phyloP scores from a whole-genome alignment of 495 filamentous ascomycete genomes.

The Penicillium bovifimosum region DNA sequence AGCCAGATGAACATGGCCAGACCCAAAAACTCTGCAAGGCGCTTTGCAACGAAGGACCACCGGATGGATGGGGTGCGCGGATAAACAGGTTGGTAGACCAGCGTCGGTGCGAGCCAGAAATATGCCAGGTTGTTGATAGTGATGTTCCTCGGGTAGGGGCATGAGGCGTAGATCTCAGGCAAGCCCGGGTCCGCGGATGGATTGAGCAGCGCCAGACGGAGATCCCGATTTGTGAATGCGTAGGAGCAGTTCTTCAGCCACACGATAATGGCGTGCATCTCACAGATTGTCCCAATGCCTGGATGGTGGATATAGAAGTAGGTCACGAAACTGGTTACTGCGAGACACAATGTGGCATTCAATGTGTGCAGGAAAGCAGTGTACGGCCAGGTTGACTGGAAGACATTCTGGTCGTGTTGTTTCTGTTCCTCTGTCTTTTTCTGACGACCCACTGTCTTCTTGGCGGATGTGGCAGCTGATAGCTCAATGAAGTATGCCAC shows the following conservation, averaged over 20 bases:
- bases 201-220: conserved; percentile 79
- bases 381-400: conserved; percentile 68
- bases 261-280: conserved; percentile 89
- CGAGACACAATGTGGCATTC: conserved; percentile 77
- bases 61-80: conserved; percentile 72
- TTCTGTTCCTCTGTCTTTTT: conserved; percentile 56
- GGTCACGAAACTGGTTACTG: conserved; percentile 74
- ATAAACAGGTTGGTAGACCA: conserved; percentile 96
- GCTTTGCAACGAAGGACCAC: conserved; percentile 80
- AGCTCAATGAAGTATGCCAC: conserved; percentile 84
- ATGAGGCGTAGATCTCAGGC: conserved; percentile 73
- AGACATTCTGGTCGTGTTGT: conserved; percentile 42
- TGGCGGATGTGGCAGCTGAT: conserved; percentile 70
- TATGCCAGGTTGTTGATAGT: conserved; percentile 80
- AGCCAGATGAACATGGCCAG: conserved; percentile 90
- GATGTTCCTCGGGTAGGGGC: conserved; percentile 86
- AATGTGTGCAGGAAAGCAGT: conserved; percentile 73
- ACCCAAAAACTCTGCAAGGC: conserved; percentile 66
- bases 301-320: conserved; percentile 90
- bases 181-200: conserved; percentile 53
- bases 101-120: conserved; percentile 95
- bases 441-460: conserved; percentile 54
- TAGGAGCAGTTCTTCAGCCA: conserved; percentile 96
- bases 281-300: conserved; percentile 82
- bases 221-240: conserved; percentile 92